Evolutionary conservation across 2,329 filamentous ascomycete genomes (phyloP).

Genomic region (Whalleya microplaca): DNA sequence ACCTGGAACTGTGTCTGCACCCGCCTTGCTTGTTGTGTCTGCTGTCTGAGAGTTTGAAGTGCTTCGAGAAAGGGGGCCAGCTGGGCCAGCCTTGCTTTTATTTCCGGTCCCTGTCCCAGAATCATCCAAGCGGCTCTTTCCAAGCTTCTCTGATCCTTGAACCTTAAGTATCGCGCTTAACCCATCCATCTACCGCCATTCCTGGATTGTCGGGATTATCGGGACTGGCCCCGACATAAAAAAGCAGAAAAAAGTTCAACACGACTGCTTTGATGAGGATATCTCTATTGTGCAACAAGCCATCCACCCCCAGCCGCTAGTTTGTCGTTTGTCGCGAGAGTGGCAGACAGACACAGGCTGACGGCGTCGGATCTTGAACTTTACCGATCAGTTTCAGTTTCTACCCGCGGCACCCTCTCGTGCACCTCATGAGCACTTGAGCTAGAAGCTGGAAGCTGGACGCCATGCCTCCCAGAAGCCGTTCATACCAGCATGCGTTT

Average conservation of each 20-base stretch:
- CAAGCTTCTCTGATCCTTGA: conserved; percentile 11
- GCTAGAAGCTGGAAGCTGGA: conserved; percentile 7
- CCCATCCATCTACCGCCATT: too few species aligned
- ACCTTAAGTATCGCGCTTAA: too few species aligned
- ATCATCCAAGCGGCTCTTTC: conserved; percentile 24
- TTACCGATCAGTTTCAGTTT: conserved; percentile 15
- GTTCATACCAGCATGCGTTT: conserved; percentile 36
- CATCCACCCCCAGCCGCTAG: conserved; percentile 14
- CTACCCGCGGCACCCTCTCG: conserved; percentile 18
- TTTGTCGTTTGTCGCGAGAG: conserved; percentile 29
- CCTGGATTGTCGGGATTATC: too few species aligned
- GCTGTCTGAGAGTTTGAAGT: too few species aligned
- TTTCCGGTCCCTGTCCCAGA: conserved; percentile 19
- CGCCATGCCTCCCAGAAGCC: conserved; percentile 35
- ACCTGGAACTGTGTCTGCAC: conserved; percentile 14
- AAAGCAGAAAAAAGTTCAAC: conserved; percentile 15
- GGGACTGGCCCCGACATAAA: neutral
- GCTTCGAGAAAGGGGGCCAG: conserved; percentile 16
- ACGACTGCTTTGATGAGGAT: conserved; percentile 22
- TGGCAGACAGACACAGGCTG: conserved; percentile 24
- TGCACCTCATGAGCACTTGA: conserved; percentile 22
- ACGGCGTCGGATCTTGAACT: conserved; percentile 17
- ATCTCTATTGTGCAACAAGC: conserved; percentile 10
- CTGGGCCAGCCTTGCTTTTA: conserved; percentile 27
- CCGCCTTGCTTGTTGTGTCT: conserved; percentile 16